Evolutionary conservation across 441 rosid species (phyloP).

Genomic region (Melastoma candidum): DNA sequence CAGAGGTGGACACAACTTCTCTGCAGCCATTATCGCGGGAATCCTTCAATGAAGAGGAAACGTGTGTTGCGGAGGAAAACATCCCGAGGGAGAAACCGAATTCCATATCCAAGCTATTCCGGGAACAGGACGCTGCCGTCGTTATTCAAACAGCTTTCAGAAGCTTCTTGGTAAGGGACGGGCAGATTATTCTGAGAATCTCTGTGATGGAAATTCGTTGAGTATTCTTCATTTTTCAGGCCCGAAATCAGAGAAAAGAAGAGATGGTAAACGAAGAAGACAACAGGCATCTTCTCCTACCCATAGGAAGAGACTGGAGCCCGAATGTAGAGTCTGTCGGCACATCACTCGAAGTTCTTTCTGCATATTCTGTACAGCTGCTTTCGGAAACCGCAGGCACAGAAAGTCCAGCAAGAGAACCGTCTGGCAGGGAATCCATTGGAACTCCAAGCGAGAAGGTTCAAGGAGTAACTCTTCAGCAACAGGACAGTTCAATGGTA

Average conservation of each 20-base stretch:
- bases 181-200: conserved; percentile 1
- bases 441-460: not conserved
- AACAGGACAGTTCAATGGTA: not conserved
- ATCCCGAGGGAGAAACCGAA: conserved; percentile 23
- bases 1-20: conserved; percentile 71
- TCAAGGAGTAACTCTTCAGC: too few relatives aligned
- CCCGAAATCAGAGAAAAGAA: conserved; percentile 21
- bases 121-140: conserved; percentile 64
- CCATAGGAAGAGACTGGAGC: conserved; percentile 21
- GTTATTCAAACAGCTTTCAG: conserved; percentile 70
- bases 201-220: too few relatives aligned
- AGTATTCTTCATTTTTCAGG: conserved; percentile 26
- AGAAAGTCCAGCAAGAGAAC: not conserved
- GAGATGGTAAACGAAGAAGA: too few relatives aligned
- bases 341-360: conserved; percentile 70
- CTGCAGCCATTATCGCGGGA: conserved; percentile 28
- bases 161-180: conserved; percentile 36
- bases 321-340: conserved; percentile 43
- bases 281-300: conserved; percentile 14
- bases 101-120: conserved; percentile 38
- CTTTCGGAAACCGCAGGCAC: too few relatives aligned
- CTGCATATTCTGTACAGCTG: conserved; percentile 41
- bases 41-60: conserved; percentile 16
- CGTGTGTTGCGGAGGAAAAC: conserved; percentile 17
- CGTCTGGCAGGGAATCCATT: too few relatives aligned